phyloP scores from a whole-genome alignment of 106 monocot genomes.

The Dioscorea dumetorum region DNA sequence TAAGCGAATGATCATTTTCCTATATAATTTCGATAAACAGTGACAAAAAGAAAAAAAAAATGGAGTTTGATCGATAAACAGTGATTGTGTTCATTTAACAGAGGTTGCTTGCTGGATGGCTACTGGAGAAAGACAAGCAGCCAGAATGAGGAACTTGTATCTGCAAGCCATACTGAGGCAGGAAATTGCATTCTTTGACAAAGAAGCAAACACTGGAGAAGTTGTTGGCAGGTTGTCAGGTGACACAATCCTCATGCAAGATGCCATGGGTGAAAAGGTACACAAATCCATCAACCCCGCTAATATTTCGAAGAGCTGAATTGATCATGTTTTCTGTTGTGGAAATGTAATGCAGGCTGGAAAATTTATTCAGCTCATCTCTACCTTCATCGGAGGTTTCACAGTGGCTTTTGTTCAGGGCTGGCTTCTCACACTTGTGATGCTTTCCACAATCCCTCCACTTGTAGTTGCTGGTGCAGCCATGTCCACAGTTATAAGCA shows the following conservation, averaged over 20 bases:
- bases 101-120: slow-evolving; percentile 52
- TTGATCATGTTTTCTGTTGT: neutral
- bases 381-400: slow-evolving; percentile 77
- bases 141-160: slow-evolving; percentile 53
- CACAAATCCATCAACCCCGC: neutral
- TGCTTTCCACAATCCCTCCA: slow-evolving; percentile 58
- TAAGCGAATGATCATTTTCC: neutral
- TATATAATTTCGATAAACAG: neutral
- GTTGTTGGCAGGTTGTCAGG: slow-evolving; percentile 60
- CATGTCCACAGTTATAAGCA: slow-evolving; percentile 37
- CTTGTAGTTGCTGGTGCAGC: slow-evolving; percentile 44
- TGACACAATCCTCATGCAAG: slow-evolving; percentile 57
- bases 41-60: too few species aligned
- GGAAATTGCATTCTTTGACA: slow-evolving; percentile 37
- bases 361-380: slow-evolving; percentile 57
- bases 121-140: slow-evolving; percentile 47
- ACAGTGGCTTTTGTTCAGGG: slow-evolving; percentile 61
- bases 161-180: slow-evolving; percentile 44
- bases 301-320: neutral
- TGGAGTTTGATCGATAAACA: neutral
- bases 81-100: slow-evolving; percentile 1
- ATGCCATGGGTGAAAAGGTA: slow-evolving; percentile 56
- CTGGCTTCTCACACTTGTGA: slow-evolving; percentile 80
- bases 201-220: slow-evolving; percentile 49
- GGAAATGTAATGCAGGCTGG: slow-evolving; percentile 29